Percentiles rank a stretch among this genome's conserved stretches.
Evolutionary conservation across 2,329 filamentous ascomycete species (phyloP).

Genomic region (Colletotrichum eremochloae): DNA sequence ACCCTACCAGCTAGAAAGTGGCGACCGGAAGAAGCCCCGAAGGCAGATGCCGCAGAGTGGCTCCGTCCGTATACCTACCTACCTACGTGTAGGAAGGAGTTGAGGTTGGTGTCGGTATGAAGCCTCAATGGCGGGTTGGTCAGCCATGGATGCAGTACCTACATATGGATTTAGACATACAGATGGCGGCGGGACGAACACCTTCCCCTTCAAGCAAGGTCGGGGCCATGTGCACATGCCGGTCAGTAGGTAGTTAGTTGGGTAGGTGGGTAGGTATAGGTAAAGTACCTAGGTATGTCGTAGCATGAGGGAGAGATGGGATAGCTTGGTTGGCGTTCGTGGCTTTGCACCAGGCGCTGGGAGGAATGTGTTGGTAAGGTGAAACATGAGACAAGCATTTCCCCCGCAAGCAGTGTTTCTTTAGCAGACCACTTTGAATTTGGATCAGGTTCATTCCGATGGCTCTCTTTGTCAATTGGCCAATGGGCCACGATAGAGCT

Average conservation of each 20-base stretch:
- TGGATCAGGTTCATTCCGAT: conserved; percentile 8
- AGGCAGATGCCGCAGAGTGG: no score
- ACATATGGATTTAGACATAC: neutral
- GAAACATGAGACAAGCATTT: conserved; percentile 41
- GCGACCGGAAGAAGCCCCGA: no score
- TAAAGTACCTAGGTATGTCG: no score
- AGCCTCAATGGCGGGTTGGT: neutral
- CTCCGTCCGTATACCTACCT: no score
- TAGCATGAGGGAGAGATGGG: neutral
- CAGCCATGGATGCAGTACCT: neutral
- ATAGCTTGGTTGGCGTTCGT: neutral
- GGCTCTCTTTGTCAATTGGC: neutral
- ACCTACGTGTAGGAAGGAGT: neutral
- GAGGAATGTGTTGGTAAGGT: conserved; percentile 21
- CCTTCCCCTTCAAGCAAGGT: neutral
- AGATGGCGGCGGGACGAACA: conserved; percentile 2
- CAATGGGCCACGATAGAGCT: neutral
- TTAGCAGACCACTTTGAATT: conserved; percentile 23
- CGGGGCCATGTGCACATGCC: no score
- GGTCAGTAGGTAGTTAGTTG: no score
- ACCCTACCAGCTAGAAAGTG: no score
- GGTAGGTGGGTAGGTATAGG: no score
- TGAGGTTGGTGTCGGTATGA: conserved; percentile 1
- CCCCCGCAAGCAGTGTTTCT: conserved; percentile 31
- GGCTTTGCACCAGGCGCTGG: conserved; percentile 6